phyloP scores from a whole-genome alignment of 768 basidiomycete species.

The Boletus subcaerulescens region DNA sequence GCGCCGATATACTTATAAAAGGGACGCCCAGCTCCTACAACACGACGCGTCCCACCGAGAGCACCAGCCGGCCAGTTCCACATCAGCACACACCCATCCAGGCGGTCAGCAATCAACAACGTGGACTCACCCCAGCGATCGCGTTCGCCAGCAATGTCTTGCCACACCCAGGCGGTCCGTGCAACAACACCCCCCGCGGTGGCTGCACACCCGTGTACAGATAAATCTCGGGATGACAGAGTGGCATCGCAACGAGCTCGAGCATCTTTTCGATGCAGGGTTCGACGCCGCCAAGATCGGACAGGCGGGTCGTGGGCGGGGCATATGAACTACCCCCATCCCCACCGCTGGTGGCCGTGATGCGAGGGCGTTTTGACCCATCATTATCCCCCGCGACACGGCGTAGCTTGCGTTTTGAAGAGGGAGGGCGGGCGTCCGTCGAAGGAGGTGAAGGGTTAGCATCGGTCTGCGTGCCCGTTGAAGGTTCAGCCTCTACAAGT shows the following conservation, averaged over 20 bases:
- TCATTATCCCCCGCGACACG: constrained; percentile 44
- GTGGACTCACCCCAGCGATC: constrained; percentile 78
- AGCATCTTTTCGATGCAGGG: constrained; percentile 87
- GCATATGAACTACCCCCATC: constrained; percentile 35
- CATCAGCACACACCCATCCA: background rate
- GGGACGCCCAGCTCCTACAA: constrained; percentile 85
- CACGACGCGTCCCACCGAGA: background rate
- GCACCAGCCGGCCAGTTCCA: no score
- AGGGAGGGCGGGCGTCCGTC: constrained; percentile 15
- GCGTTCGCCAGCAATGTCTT: constrained; percentile 95
- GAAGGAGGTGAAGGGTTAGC: background rate
- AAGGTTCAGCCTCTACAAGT: constrained; percentile 10
- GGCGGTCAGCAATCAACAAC: background rate
- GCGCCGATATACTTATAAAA: constrained; percentile 92
- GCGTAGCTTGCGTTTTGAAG: constrained; percentile 64
- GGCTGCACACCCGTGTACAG: constrained; percentile 89
- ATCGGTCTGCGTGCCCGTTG: constrained; percentile 1
- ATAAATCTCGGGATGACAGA: constrained; percentile 95
- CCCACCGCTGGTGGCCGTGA: constrained; percentile 12
- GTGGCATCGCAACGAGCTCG: constrained; percentile 93
- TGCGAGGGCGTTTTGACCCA: constrained; percentile 54
- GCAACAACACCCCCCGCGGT: constrained; percentile 86
- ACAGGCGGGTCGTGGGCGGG: constrained; percentile 72
- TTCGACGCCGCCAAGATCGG: constrained; percentile 87
- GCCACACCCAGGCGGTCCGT: constrained; percentile 96